Evolutionary conservation across 495 filamentous ascomycete species (phyloP).

Genomic region (Pseudomonodictys pantanalensis): DNA sequence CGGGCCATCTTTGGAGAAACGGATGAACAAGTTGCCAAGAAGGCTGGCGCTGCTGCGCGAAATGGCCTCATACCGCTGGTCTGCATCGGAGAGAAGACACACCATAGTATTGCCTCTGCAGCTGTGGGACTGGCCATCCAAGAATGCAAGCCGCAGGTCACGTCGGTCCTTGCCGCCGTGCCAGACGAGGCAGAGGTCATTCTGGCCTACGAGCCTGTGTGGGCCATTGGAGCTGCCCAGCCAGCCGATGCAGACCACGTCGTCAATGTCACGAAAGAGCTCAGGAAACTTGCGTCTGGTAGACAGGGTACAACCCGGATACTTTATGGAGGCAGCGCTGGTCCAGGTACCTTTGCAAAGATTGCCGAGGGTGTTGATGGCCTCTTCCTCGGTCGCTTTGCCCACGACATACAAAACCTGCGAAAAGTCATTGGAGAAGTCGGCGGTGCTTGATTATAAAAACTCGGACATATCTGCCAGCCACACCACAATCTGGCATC

Average conservation of each 20-base stretch:
- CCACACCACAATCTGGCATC: not conserved
- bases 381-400: slow-evolving; percentile 78
- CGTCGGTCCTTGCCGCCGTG: slow-evolving; percentile 57
- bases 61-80: slow-evolving; percentile 74
- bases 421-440: slow-evolving; percentile 68
- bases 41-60: slow-evolving; percentile 62
- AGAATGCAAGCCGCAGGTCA: slow-evolving; percentile 65
- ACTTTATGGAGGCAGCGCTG: slow-evolving; percentile 77
- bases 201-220: slow-evolving; percentile 84
- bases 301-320: slow-evolving; percentile 57
- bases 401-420: slow-evolving; percentile 68
- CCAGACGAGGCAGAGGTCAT: slow-evolving; percentile 63
- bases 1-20: slow-evolving; percentile 67
- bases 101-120: slow-evolving; percentile 49
- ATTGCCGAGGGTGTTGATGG: slow-evolving; percentile 72
- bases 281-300: slow-evolving; percentile 46
- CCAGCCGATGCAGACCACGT: slow-evolving; percentile 75
- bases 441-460: slow-evolving; percentile 10
- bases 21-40: slow-evolving; percentile 58
- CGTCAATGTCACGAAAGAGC: slow-evolving; percentile 59
- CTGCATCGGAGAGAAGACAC: slow-evolving; percentile 68
- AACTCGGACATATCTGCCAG: not conserved
- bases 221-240: slow-evolving; percentile 74
- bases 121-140: slow-evolving; percentile 57
- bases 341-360: slow-evolving; percentile 66